These are phyloP conservation scores for Byssochlamys sp. DNA, from an alignment of 2,329 filamentous ascomycete species.

Conservation along the genomic window DNA sequence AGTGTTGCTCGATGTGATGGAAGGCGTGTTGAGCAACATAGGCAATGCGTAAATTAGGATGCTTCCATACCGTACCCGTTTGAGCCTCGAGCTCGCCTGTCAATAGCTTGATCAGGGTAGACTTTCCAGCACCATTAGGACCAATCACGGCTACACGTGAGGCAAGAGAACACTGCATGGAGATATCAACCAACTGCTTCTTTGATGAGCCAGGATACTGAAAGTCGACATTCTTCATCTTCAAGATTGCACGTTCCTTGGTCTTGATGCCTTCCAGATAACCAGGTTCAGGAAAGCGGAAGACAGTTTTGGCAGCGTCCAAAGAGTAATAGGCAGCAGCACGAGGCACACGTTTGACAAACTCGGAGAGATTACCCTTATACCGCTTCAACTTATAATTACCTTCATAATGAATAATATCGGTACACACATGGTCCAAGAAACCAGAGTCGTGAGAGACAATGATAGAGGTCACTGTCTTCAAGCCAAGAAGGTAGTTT, in stretches of 20 bases:
- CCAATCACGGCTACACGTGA: conserved; percentile 99
- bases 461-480: conserved; percentile 99
- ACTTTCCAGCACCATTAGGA: conserved; percentile 99
- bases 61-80: conserved; percentile 91
- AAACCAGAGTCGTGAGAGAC: conserved; percentile 98
- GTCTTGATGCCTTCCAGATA: conserved; percentile 99
- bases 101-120: conserved; percentile 94
- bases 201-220: conserved; percentile 90
- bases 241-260: too few relatives aligned
- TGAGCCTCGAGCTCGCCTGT: conserved; percentile 98
- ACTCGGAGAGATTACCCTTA: conserved; percentile 86
- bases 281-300: conserved; percentile 97
- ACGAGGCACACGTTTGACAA: conserved; percentile 83
- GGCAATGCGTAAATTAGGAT: conserved; percentile 99
- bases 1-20: conserved; percentile 96
- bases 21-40: conserved; percentile 99
- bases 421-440: conserved; percentile 96
- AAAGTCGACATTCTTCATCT: too few relatives aligned
- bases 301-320: conserved; percentile 90
- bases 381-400: conserved; percentile 99
- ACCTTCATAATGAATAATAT: conserved; percentile 99
- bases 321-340: conserved; percentile 98
- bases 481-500: conserved; percentile 93
- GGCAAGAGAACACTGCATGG: conserved; percentile 95
- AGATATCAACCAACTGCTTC: conserved; percentile 84